phyloP scores from a whole-genome alignment of 2,329 filamentous ascomycete genomes.

The Aspergillus sp. region DNA sequence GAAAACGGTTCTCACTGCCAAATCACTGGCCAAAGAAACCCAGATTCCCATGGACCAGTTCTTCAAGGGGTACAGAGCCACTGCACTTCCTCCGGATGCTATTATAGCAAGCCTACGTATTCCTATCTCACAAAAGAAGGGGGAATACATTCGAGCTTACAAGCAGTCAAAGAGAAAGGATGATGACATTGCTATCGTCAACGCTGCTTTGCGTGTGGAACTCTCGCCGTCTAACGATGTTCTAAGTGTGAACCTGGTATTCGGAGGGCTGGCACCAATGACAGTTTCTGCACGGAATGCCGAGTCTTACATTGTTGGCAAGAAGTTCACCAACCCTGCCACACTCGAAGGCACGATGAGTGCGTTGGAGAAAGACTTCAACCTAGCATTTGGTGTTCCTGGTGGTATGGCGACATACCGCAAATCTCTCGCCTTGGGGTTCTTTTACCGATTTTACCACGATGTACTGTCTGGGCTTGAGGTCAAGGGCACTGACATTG shows the following conservation, averaged over 20 bases:
- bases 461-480: conserved; percentile 64
- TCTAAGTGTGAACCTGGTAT: conserved; percentile 72
- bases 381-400: conserved; percentile 82
- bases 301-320: conserved; percentile 68
- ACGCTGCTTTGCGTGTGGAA: conserved; percentile 72
- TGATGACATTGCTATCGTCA: conserved; percentile 97
- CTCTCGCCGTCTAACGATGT: conserved; percentile 67
- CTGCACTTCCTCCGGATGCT: conserved; percentile 73
- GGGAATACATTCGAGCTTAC: conserved; percentile 78
- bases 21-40: conserved; percentile 78
- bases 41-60: conserved; percentile 91
- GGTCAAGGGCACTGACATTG: conserved; percentile 49
- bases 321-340: conserved; percentile 71
- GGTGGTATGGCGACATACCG: conserved; percentile 97
- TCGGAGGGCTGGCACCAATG: conserved; percentile 90
- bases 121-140: conserved; percentile 71
- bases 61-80: conserved; percentile 86
- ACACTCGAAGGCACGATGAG: conserved; percentile 89
- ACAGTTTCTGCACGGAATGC: conserved; percentile 83
- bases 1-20: conserved; percentile 80
- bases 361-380: conserved; percentile 82
- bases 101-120: conserved; percentile 86
- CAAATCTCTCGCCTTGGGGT: conserved; percentile 81
- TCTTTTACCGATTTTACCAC: conserved; percentile 97
- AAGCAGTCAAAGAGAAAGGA: conserved; percentile 97